A percentile compares a stretch with the other conserved stretches of the same genome.
Evolutionary conservation across 805 yeast genomes (phyloP).

Genomic region (Ogataea ramenticola): DNA sequence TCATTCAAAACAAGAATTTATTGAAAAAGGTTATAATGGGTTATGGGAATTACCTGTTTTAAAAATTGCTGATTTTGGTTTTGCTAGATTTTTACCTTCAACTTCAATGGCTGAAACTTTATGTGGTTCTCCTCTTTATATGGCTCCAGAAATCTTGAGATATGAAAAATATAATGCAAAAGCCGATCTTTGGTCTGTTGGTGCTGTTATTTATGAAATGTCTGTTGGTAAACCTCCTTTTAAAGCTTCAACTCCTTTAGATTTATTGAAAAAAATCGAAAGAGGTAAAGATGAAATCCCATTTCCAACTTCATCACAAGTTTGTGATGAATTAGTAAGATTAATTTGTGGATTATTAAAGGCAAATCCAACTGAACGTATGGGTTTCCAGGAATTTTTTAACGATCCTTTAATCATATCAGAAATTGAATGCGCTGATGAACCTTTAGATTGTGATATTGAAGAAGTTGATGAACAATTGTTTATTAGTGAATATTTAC

Average conservation of each 20-base stretch:
- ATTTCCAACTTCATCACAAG: slow-evolving; percentile 64
- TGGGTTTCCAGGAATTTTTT: slow-evolving; percentile 86
- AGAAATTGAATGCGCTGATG: slow-evolving; percentile 45
- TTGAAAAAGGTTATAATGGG: slow-evolving; percentile 58
- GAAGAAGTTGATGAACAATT: slow-evolving; percentile 69
- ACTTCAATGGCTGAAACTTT: slow-evolving; percentile 94
- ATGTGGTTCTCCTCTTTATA: slow-evolving; percentile 95
- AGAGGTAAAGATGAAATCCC: slow-evolving; percentile 68
- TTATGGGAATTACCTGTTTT: slow-evolving; percentile 83
- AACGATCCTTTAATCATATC: slow-evolving; percentile 55
- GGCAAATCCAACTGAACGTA: slow-evolving; percentile 79
- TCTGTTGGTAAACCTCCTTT: slow-evolving; percentile 95
- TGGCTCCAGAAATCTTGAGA: slow-evolving; percentile 96
- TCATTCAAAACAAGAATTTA: slow-evolving; percentile 54
- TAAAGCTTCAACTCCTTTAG: slow-evolving; percentile 88
- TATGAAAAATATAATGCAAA: slow-evolving; percentile 95
- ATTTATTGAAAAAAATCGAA: slow-evolving; percentile 79
- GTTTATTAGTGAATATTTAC: slow-evolving; percentile 74
- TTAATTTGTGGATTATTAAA: slow-evolving; percentile 72
- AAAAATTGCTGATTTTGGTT: slow-evolving; percentile 96
- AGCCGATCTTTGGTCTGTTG: slow-evolving; percentile 97
- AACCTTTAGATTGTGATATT: slow-evolving; percentile 46
- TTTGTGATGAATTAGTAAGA: slow-evolving; percentile 56
- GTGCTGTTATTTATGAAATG: slow-evolving; percentile 95
- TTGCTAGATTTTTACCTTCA: slow-evolving; percentile 89